Evolutionary conservation across 2,329 filamentous ascomycete genomes (phyloP).

Genomic region (Fusarium heterosporum): DNA sequence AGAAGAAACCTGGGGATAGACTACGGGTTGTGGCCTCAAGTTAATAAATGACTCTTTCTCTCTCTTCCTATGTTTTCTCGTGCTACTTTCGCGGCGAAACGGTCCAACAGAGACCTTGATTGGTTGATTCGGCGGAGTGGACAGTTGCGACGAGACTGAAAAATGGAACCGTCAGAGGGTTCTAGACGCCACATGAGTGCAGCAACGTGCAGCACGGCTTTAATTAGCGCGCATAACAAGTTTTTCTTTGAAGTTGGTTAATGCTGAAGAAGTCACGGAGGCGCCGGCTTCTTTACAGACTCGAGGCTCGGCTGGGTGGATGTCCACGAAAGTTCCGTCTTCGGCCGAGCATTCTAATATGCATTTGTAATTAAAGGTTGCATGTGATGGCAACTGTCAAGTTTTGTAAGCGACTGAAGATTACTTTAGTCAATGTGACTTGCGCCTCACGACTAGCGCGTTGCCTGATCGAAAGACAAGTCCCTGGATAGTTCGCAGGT

Average conservation of each 20-base stretch:
- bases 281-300: conserved; percentile 18
- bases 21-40: conserved; percentile 11
- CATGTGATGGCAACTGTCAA: not conserved
- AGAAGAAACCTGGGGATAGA: conserved; percentile 16
- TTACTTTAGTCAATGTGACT: not conserved
- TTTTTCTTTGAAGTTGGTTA: conserved; percentile 1
- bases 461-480: conserved; percentile 8
- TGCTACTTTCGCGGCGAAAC: conserved; percentile 41
- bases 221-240: conserved; percentile 28
- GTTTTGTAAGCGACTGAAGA: not conserved
- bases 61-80: conserved; percentile 30
- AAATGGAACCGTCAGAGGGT: conserved; percentile 32
- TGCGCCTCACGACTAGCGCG: not conserved
- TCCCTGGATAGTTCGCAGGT: conserved; percentile 10
- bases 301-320: conserved; percentile 10
- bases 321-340: conserved; percentile 35
- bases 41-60: conserved; percentile 39
- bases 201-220: conserved; percentile 9
- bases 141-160: conserved; percentile 16
- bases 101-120: conserved; percentile 40
- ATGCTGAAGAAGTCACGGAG: conserved; percentile 26
- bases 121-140: conserved; percentile 46
- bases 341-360: conserved; percentile 27
- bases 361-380: not conserved
- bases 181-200: conserved; percentile 17